phyloP scores from a whole-genome alignment of 257 asterid species.

The Penstemon eatonii region DNA sequence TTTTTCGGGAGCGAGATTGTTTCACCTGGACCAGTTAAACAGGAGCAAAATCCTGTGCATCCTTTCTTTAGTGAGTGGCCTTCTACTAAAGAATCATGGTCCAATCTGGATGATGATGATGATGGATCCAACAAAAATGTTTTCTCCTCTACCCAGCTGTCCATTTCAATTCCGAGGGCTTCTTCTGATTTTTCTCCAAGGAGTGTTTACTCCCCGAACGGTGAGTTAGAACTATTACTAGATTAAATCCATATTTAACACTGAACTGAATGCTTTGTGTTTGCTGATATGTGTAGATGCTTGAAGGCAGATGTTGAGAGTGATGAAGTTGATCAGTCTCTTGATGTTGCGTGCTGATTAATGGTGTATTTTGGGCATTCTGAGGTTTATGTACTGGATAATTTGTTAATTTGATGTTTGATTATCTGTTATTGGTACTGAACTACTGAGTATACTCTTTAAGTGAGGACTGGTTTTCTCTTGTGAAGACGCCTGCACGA shows the following conservation, averaged over 20 bases:
- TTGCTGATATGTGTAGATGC: conserved; percentile 38
- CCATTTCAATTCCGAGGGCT: conserved; percentile 74
- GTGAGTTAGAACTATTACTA: conserved; percentile 42
- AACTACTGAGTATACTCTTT: not conserved
- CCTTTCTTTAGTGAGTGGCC: conserved; percentile 95
- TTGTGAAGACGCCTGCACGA: conserved; percentile 24
- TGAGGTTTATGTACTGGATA: conserved; percentile 25
- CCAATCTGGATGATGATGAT: conserved; percentile 57
- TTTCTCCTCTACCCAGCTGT: conserved; percentile 76
- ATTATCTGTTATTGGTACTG: conserved; percentile 22
- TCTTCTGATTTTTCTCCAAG: conserved; percentile 61
- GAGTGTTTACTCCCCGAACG: conserved; percentile 54
- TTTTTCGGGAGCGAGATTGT: conserved; percentile 58
- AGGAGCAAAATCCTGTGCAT: conserved; percentile 70
- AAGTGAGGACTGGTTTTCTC: conserved; percentile 11
- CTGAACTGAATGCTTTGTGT: not conserved
- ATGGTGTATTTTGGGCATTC: conserved; percentile 19
- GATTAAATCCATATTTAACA: not conserved
- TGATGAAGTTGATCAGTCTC: conserved; percentile 25
- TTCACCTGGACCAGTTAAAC: conserved; percentile 53
- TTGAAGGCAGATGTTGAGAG: conserved; percentile 40
- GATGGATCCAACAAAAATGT: conserved; percentile 57
- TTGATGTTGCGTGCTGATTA: conserved; percentile 16
- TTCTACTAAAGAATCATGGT: conserved; percentile 77
- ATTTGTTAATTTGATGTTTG: conserved; percentile 19